Percentiles rank a stretch among this genome's conserved stretches.
Evolutionary conservation across 2,329 filamentous ascomycete species (phyloP).

Genomic region (Lasiodiplodia sp.): DNA sequence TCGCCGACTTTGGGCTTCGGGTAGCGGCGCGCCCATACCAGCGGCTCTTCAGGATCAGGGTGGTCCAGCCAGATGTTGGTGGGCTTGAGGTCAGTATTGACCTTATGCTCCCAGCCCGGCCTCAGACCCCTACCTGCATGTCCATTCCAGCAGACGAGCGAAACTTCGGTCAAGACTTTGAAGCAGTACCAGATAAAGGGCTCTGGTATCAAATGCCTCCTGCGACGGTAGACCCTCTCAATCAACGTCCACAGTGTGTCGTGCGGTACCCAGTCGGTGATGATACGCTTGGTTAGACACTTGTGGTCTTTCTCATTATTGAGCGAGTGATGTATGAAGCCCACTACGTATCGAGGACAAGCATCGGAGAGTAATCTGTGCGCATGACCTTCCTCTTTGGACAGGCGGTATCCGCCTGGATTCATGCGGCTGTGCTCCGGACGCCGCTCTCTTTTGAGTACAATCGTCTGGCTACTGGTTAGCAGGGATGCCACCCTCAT

Average conservation of each 20-base stretch:
- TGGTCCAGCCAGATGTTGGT: not conserved
- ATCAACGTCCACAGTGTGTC: not conserved
- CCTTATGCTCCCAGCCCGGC: not conserved
- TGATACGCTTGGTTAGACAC: not conserved
- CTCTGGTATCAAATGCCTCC: not conserved
- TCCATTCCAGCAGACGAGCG: constrained; percentile 1
- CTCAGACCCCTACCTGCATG: not conserved
- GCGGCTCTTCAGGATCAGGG: not conserved
- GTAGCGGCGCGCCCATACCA: not conserved
- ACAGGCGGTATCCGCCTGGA: not conserved
- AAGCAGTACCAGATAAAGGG: constrained; percentile 7
- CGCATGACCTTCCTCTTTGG: not conserved
- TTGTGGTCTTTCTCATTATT: not conserved
- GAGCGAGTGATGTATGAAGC: not conserved
- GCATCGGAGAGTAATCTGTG: not conserved
- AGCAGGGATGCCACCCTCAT: too few species aligned
- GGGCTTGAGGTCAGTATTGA: constrained; percentile 7
- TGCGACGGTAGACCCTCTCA: not conserved
- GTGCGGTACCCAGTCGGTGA: not conserved
- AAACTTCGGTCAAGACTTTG: not conserved
- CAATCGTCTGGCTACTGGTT: not conserved
- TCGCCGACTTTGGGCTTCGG: constrained; percentile 1
- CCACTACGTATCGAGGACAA: not conserved
- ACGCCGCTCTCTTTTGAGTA: not conserved
- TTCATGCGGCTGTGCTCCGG: not conserved